Evolutionary conservation across 2,329 filamentous ascomycete genomes (phyloP).

Genomic region (Aspergillus felis): DNA sequence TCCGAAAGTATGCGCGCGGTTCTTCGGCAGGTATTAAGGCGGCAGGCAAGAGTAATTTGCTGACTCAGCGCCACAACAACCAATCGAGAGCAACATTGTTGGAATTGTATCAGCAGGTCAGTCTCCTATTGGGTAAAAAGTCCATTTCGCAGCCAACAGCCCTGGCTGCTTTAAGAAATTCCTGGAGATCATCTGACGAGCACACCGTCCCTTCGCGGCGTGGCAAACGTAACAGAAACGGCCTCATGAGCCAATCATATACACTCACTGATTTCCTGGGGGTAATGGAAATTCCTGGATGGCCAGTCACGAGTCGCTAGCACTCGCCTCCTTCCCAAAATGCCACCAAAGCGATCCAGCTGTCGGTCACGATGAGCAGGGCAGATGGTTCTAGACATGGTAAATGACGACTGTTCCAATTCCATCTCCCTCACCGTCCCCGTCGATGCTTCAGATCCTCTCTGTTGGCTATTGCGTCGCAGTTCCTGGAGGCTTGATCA

Average conservation of each 20-base stretch:
- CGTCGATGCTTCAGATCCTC: not conserved
- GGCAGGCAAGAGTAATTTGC: not conserved
- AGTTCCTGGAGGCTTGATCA: not conserved
- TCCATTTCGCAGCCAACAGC: not conserved
- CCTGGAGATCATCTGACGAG: conserved; percentile 31
- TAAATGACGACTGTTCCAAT: not conserved
- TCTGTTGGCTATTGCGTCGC: not conserved
- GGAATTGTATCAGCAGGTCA: not conserved
- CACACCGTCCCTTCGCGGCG: conserved; percentile 11
- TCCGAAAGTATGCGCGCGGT: not conserved
- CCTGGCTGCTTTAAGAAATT: conserved; percentile 16
- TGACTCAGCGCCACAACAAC: not conserved
- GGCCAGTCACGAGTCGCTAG: conserved; percentile 13
- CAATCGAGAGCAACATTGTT: not conserved
- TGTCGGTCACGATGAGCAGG: not conserved
- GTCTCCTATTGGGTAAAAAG: conserved; percentile 5
- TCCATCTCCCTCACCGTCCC: not conserved
- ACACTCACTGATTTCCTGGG: conserved; percentile 22
- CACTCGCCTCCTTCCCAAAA: not conserved
- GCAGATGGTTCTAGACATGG: not conserved
- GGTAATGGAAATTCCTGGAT: conserved; percentile 21
- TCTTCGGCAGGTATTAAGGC: not conserved
- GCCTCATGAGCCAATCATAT: conserved; percentile 24
- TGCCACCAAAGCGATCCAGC: not conserved
- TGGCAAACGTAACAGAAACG: conserved; percentile 38